phyloP scores from a whole-genome alignment of 148 eudicot genomes.

The Vaccinium darrowii region DNA sequence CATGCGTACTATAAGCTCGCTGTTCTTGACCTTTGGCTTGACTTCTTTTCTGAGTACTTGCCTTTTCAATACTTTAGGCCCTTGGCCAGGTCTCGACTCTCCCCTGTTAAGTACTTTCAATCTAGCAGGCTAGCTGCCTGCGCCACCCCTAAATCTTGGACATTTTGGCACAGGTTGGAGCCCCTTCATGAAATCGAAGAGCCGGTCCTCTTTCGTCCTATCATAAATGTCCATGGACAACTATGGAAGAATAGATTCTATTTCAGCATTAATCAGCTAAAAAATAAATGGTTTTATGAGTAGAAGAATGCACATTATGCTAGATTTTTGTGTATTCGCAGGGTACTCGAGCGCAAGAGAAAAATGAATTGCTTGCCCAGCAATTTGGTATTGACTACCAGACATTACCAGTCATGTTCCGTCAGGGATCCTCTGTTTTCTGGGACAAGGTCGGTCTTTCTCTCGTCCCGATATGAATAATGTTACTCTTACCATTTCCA shows the following conservation, averaged over 20 bases:
- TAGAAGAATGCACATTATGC: neutral
- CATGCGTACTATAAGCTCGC: neutral
- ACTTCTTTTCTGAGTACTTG: no score
- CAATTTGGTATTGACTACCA: slow-evolving; percentile 52
- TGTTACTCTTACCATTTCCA: neutral
- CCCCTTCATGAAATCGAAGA: no score
- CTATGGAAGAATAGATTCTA: neutral
- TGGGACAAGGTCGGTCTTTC: slow-evolving; percentile 41
- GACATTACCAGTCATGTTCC: slow-evolving; percentile 56
- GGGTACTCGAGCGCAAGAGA: slow-evolving; percentile 76
- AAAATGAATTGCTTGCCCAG: slow-evolving; percentile 50
- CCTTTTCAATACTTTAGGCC: no score
- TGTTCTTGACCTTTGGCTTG: no score
- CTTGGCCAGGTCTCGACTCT: no score
- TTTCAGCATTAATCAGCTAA: neutral
- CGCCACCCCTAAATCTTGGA: no score
- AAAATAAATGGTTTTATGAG: neutral
- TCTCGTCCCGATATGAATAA: neutral
- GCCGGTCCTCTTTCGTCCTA: no score
- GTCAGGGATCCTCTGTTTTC: slow-evolving; percentile 68
- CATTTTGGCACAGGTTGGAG: no score
- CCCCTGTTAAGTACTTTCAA: no score
- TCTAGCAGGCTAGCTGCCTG: no score
- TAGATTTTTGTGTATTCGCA: slow-evolving; percentile 20
- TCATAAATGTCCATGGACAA: neutral